Base-by-base conservation (phyloP, 768 basidiomycete genomes). In the Auricularia sp. region DNA sequence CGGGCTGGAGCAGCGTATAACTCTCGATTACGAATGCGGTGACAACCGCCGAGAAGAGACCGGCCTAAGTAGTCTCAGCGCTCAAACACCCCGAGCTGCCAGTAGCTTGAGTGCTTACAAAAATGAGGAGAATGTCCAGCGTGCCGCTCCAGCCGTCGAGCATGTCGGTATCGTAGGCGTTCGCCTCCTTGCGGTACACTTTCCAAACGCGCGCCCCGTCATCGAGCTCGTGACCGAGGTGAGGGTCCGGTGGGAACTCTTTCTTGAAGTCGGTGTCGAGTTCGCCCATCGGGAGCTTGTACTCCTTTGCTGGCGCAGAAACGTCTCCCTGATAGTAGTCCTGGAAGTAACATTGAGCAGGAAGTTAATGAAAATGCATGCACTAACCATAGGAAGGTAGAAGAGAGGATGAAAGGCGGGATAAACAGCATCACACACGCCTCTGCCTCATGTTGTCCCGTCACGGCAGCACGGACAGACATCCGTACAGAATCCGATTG, bases 191-290 rank as follows among this genome's bases (percentile, higher is more conserved):
- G 33, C 60, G 51, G 33, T 64, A 66, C 6, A 58, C 61, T 36
- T 43, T 10, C 66, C 66, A 66, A 16, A 66, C 63, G 12, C 63
- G 64, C 4, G 66, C 63, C 18, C 64, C 61, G 23, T 54, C 51
- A 16, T n/a, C 36, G 14, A 39, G 23, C 34, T 61, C 64, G 36
- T 65, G 35, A 2, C 59, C 58, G 36, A 65, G 33, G 1, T 14
- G n/a, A 29, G 29, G 29, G 51, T 65, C 64, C 21, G 61, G 64
- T 6, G 64, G 64, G 34, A 64, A 65, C 23, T 39, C 63, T 34
- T 44, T 36, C 47, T 65, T 51, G 47, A 51, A 51, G 11, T 51
- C 47, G 21, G 47, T 51, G 39, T 42, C 39, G 1, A 42, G 39
- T 29, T 29, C 29, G 29, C 29, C 29, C 0, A 29, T 29, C 29